These are phyloP conservation scores for Colletotrichum limetticola DNA, from an alignment of 2,329 filamentous ascomycete genomes.

Conservation along the genomic window DNA sequence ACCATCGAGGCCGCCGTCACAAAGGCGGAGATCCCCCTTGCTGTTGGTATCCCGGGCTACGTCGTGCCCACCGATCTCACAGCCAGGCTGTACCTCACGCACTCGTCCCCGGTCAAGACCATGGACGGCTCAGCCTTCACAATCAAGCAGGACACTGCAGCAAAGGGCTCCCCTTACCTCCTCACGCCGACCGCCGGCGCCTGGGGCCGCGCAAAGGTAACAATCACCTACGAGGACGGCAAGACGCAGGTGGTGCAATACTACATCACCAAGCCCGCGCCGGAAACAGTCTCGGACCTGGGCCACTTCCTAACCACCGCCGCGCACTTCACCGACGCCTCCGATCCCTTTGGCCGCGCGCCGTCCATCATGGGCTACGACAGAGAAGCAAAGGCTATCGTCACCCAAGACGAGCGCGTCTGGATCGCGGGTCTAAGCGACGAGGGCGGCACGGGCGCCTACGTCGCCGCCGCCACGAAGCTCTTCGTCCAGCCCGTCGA, in stretches of 20 bases:
- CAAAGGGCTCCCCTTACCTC: slow-evolving; percentile 45
- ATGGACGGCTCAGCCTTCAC: slow-evolving; percentile 51
- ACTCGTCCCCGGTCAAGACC: slow-evolving; percentile 50
- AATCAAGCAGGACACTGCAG: slow-evolving; percentile 1
- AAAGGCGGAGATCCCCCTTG: slow-evolving; percentile 56
- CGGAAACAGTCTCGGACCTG: slow-evolving; percentile 56
- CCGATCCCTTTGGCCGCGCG: slow-evolving; percentile 64
- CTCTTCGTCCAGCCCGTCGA: slow-evolving; percentile 61
- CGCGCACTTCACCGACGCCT: slow-evolving; percentile 61
- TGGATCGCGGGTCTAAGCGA: slow-evolving; percentile 71
- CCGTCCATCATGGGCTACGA: slow-evolving; percentile 69
- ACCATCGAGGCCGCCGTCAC: slow-evolving; percentile 57
- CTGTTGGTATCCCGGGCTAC: slow-evolving; percentile 65
- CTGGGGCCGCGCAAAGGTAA: slow-evolving; percentile 62
- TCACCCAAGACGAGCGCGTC: slow-evolving; percentile 59
- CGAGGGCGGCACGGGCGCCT: slow-evolving; percentile 67
- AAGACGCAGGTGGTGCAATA: slow-evolving; percentile 66
- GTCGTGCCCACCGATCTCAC: slow-evolving; percentile 60
- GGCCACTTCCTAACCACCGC: slow-evolving; percentile 64
- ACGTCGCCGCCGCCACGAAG: slow-evolving; percentile 65
- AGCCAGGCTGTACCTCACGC: slow-evolving; percentile 56
- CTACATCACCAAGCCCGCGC: slow-evolving; percentile 59
- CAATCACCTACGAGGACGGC: slow-evolving; percentile 58
- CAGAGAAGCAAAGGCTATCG: slow-evolving; percentile 54
- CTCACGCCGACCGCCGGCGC: slow-evolving; percentile 53